phyloP scores from a whole-genome alignment of 164 flowering plant species.

The Houttuynia cordata region DNA sequence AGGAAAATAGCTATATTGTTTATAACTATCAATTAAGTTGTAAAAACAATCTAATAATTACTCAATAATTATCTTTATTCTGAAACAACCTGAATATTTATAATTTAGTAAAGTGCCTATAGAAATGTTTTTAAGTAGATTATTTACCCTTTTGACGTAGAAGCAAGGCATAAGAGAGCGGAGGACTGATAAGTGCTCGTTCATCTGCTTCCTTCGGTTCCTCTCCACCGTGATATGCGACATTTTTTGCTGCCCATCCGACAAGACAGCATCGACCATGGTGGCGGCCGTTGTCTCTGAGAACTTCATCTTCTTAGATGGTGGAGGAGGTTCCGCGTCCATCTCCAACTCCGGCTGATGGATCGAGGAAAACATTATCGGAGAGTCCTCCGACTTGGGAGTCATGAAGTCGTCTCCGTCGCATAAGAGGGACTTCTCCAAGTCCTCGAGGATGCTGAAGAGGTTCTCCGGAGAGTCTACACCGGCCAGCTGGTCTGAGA shows the following conservation, averaged over 20 bases:
- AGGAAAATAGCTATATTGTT: too few species aligned
- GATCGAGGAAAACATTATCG: conserved; percentile 27
- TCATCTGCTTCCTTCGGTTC: conserved; percentile 92
- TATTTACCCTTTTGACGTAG: conserved; percentile 71
- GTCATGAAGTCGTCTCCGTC: not conserved
- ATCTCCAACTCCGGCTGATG: conserved; percentile 14
- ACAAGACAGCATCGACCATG: conserved; percentile 8
- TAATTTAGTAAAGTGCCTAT: not conserved
- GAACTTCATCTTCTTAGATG: conserved; percentile 21
- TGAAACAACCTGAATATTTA: too few species aligned
- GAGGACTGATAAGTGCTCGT: conserved; percentile 64
- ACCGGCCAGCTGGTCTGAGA: conserved; percentile 17
- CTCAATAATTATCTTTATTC: too few species aligned
- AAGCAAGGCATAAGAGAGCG: conserved; percentile 90
- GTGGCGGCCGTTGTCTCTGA: not conserved
- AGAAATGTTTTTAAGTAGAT: not conserved
- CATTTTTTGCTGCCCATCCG: conserved; percentile 33
- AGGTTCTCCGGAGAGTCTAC: conserved; percentile 42
- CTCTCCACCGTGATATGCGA: conserved; percentile 86
- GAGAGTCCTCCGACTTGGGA: conserved; percentile 8
- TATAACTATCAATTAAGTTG: too few species aligned
- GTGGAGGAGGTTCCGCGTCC: conserved; percentile 13
- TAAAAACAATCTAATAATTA: too few species aligned
- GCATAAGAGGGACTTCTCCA: conserved; percentile 18
- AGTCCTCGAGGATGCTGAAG: conserved; percentile 50